Percentiles rank a stretch among this genome's conserved stretches.
Evolutionary conservation across 768 basidiomycete species (phyloP).

Genomic region (Amyloporia xantha): DNA sequence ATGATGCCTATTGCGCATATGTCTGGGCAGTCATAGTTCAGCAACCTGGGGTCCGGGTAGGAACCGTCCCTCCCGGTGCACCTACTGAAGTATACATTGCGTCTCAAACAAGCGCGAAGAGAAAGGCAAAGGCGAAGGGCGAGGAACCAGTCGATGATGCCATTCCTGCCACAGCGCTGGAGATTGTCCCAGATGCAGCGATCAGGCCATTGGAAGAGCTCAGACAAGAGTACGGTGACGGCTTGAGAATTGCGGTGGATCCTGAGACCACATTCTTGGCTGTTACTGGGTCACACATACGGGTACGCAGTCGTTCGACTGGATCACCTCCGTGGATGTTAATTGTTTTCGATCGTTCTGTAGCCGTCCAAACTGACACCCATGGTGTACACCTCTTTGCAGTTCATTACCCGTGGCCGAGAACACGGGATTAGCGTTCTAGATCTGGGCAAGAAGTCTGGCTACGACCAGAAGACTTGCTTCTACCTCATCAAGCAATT

Average conservation of each 20-base stretch:
- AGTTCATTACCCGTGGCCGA: slow-evolving; percentile 77
- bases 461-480: slow-evolving; percentile 86
- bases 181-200: slow-evolving; percentile 50
- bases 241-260: slow-evolving; percentile 68
- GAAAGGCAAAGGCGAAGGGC: slow-evolving; percentile 56
- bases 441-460: slow-evolving; percentile 67
- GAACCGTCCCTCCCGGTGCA: slow-evolving; percentile 54
- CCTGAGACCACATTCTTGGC: slow-evolving; percentile 69
- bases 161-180: slow-evolving; percentile 35
- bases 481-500: slow-evolving; percentile 81
- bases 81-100: slow-evolving; percentile 72
- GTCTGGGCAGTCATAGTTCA: slow-evolving; percentile 77
- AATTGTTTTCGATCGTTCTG: not conserved
- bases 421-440: slow-evolving; percentile 74
- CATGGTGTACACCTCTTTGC: slow-evolving; percentile 79
- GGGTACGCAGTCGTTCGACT: slow-evolving; percentile 40
- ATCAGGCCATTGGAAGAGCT: slow-evolving; percentile 51
- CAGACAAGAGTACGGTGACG: slow-evolving; percentile 48
- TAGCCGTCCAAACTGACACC: slow-evolving; percentile 78
- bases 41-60: slow-evolving; percentile 72
- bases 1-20: slow-evolving; percentile 72
- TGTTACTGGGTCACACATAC: slow-evolving; percentile 79
- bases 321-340: not conserved
- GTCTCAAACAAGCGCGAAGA: slow-evolving; percentile 61
- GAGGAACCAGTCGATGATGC: slow-evolving; percentile 38